Percentiles rank a stretch among this genome's conserved stretches.
Evolutionary conservation across 2,329 filamentous ascomycete genomes (phyloP).

Genomic region (Colletotrichum cereale): DNA sequence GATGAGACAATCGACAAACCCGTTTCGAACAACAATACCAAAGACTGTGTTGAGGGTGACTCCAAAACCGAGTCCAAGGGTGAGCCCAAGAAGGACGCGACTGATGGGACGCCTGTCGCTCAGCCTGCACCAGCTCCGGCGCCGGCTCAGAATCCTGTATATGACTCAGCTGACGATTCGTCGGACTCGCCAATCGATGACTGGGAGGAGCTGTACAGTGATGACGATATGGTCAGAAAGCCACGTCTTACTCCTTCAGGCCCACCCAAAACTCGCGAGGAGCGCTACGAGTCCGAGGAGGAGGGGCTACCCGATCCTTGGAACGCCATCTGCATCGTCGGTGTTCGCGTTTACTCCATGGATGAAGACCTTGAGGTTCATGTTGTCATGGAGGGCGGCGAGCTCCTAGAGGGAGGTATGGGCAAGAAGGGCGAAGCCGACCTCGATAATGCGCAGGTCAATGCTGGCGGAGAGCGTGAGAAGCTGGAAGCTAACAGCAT

Average conservation of each 20-base stretch:
- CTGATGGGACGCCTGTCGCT: conserved; percentile 39
- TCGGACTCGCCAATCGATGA: conserved; percentile 72
- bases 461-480: conserved; percentile 62
- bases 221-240: conserved; percentile 68
- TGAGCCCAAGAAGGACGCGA: conserved; percentile 34
- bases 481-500: conserved; percentile 44
- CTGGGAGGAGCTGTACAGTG: conserved; percentile 70
- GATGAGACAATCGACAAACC: neutral
- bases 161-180: conserved; percentile 64
- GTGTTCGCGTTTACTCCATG: conserved; percentile 72
- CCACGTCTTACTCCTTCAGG: conserved; percentile 56
- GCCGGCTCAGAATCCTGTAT: neutral
- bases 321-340: conserved; percentile 73
- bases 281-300: conserved; percentile 65
- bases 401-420: conserved; percentile 67
- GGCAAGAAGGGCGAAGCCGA: conserved; percentile 68
- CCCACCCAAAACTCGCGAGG: conserved; percentile 49
- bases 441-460: conserved; percentile 68
- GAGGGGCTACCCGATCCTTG: conserved; percentile 69
- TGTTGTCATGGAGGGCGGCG: conserved; percentile 68
- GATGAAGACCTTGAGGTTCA: conserved; percentile 66
- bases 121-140: conserved; percentile 36
- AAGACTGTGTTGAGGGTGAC: conserved; percentile 3
- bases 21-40: conserved; percentile 4
- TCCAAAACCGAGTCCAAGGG: conserved; percentile 34